Evolutionary conservation across 306 rosid genomes (phyloP).

Genomic region (Oxytropis ochrocephala): DNA sequence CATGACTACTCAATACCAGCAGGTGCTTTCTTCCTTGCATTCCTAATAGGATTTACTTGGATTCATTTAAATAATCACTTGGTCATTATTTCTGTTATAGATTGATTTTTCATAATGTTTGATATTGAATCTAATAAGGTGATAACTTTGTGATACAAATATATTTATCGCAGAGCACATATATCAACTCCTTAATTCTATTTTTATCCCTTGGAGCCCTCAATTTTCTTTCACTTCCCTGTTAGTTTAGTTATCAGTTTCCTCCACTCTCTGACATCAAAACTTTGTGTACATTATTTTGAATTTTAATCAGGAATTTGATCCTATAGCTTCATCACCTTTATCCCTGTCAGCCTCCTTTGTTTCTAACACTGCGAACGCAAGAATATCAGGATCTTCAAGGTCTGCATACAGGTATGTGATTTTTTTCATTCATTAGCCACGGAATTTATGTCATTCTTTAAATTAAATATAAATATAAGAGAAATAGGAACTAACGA

Average conservation of each 20-base stretch:
- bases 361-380: constrained; percentile 21
- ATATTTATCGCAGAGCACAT: background rate
- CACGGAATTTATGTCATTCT: background rate
- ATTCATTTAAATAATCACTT: background rate
- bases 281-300: background rate
- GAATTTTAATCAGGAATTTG: constrained; percentile 43
- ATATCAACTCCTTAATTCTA: constrained; percentile 11
- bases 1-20: constrained; percentile 30
- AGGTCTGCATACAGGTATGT: constrained; percentile 48
- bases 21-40: constrained; percentile 38
- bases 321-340: constrained; percentile 28
- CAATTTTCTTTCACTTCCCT: background rate
- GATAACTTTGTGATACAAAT: background rate
- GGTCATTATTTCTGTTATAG: background rate
- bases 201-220: background rate
- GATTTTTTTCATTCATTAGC: constrained; percentile 8
- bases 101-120: background rate
- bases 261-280: background rate
- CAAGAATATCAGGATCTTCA: constrained; percentile 40
- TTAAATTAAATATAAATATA: background rate
- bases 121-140: constrained; percentile 2
- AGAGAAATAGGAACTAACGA: constrained; percentile 7
- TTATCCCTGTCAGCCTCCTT: constrained; percentile 27
- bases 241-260: background rate
- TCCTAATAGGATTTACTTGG: constrained; percentile 22